These are phyloP conservation scores for Melastoma candidum DNA, from an alignment of 441 rosid genomes.

Conservation along the genomic window DNA sequence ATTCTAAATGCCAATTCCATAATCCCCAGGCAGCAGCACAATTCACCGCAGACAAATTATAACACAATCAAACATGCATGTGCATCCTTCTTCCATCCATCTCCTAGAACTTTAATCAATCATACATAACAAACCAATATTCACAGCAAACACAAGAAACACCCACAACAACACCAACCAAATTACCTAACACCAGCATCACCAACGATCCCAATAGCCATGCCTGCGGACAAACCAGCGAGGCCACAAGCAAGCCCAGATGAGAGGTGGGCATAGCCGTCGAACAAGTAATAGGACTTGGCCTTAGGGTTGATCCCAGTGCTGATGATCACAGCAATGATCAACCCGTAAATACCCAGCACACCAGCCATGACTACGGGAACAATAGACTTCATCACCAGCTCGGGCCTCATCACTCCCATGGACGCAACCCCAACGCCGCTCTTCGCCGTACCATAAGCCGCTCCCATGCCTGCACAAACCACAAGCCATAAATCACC, in stretches of 20 bases:
- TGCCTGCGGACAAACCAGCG: slow-evolving; percentile 14
- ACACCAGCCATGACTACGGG: slow-evolving; percentile 16
- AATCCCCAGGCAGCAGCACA: too few species aligned
- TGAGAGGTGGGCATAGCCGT: slow-evolving; percentile 14
- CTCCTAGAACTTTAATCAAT: neutral
- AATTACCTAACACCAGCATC: slow-evolving; percentile 10
- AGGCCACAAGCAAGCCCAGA: slow-evolving; percentile 14
- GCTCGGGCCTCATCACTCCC: slow-evolving; percentile 18
- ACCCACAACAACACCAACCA: neutral
- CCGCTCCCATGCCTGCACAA: slow-evolving; percentile 13
- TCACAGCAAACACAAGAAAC: neutral
- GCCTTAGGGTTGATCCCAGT: slow-evolving; percentile 17
- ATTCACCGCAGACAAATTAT: too few species aligned
- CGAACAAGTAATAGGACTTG: slow-evolving; percentile 10
- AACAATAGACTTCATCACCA: slow-evolving; percentile 14
- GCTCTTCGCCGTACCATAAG: slow-evolving; percentile 16
- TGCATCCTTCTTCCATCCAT: too few species aligned
- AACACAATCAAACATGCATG: too few species aligned
- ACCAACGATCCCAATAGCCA: slow-evolving; percentile 13
- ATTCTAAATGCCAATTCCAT: too few species aligned
- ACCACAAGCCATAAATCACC: too few species aligned
- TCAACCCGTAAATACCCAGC: slow-evolving; percentile 12
- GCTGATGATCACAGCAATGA: slow-evolving; percentile 14
- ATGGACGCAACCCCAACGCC: slow-evolving; percentile 17
- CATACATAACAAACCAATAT: neutral